Percentiles rank a stretch among this genome's conserved stretches.
phyloP scores from a whole-genome alignment of 108 stramenopile species.

The Stephanodiscus minutulus region DNA sequence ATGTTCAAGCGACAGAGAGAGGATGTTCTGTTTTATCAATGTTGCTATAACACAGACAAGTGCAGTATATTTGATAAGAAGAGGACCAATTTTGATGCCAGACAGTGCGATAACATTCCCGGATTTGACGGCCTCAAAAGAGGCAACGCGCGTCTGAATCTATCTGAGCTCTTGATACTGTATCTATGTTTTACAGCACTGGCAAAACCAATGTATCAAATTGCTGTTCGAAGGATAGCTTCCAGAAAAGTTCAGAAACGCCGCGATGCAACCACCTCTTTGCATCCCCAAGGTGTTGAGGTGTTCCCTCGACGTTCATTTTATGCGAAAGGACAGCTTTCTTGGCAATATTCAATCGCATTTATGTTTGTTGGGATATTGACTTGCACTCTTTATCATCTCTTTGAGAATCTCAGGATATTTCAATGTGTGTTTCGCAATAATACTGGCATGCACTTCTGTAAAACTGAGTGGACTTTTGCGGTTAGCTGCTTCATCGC shows the following conservation, averaged over 20 bases:
- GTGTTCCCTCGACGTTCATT: constrained; percentile 26
- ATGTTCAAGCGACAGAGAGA: background rate
- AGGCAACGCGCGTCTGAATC: constrained; percentile 15
- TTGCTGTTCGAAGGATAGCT: constrained; percentile 6
- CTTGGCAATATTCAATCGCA: constrained; percentile 31
- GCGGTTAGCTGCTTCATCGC: constrained; percentile 4
- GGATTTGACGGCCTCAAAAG: constrained; percentile 1
- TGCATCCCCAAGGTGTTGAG: background rate
- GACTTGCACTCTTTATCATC: background rate
- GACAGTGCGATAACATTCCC: constrained; percentile 17
- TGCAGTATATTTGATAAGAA: constrained; percentile 39
- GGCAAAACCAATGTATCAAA: constrained; percentile 19
- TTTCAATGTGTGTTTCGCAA: constrained; percentile 9
- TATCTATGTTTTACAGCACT: constrained; percentile 19
- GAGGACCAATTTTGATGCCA: constrained; percentile 17
- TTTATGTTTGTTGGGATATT: constrained; percentile 12
- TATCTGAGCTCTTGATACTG: constrained; percentile 30
- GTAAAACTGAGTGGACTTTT: constrained; percentile 20
- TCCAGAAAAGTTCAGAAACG: constrained; percentile 3
- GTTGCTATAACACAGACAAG: constrained; percentile 34
- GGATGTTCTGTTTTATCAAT: constrained; percentile 14
- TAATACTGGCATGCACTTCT: constrained; percentile 4
- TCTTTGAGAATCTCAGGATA: constrained; percentile 1
- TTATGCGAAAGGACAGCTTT: constrained; percentile 4
- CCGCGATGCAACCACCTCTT: background rate